Conservation (phyloP, 805 yeast genomes). For the Lipomyces kockii region DNA sequence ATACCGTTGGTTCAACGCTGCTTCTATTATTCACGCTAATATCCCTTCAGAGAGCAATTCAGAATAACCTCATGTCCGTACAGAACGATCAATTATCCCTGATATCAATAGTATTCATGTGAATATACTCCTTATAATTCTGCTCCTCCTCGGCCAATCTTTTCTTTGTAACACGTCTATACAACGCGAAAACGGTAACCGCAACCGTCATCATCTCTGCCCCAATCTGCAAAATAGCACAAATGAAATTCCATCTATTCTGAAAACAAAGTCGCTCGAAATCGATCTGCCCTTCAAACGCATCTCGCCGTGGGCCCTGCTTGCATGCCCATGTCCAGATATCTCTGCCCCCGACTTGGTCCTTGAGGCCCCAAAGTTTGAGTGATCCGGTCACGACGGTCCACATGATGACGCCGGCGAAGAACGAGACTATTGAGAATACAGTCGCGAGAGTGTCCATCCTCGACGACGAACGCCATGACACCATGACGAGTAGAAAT, state of each 20-base stretch:
- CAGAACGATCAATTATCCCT: not conserved
- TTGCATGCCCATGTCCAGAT: constrained; percentile 5
- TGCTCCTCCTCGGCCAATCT: not conserved
- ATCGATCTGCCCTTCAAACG: not conserved
- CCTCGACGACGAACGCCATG: constrained; percentile 1
- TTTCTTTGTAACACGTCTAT: not conserved
- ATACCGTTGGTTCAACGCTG: no score
- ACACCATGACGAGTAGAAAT: not conserved
- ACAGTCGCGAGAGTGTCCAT: not conserved
- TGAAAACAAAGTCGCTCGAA: not conserved
- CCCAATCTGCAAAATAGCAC: not conserved
- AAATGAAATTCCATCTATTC: not conserved
- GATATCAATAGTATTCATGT: not conserved
- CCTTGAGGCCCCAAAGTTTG: constrained; percentile 7
- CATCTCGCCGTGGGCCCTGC: not conserved
- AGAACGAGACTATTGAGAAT: not conserved
- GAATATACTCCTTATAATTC: not conserved
- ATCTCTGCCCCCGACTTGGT: not conserved
- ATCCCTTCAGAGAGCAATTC: no score
- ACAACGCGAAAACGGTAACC: not conserved
- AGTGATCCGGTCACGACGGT: constrained; percentile 3
- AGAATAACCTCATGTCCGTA: not conserved
- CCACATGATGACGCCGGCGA: constrained; percentile 7
- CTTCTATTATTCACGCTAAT: no score
- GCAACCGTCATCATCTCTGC: not conserved